phyloP scores from a whole-genome alignment of 2,329 filamentous ascomycete species.

The Fusarium odoratissimum region DNA sequence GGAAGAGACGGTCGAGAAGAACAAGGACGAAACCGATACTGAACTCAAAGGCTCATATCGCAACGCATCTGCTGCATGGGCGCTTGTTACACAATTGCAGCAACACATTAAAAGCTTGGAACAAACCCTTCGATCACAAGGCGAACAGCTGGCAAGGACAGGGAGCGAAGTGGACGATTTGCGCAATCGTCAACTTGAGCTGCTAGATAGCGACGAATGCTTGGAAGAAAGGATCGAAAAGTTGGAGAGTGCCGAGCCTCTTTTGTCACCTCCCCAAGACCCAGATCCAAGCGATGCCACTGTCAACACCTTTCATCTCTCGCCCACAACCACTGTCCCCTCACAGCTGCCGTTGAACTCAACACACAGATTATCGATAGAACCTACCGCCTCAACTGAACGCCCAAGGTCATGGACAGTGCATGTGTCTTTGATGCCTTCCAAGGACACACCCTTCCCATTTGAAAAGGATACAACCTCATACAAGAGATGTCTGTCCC shows the following conservation, averaged over 20 bases:
- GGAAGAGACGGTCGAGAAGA: constrained; percentile 66
- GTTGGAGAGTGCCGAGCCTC: constrained; percentile 49
- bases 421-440: constrained; percentile 69
- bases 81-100: constrained; percentile 60
- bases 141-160: constrained; percentile 55
- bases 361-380: neutral
- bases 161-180: constrained; percentile 59
- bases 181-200: constrained; percentile 61
- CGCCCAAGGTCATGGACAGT: constrained; percentile 64
- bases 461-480: constrained; percentile 72
- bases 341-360: constrained; percentile 14
- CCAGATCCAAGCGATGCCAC: constrained; percentile 13
- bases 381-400: constrained; percentile 11
- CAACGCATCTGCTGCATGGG: constrained; percentile 66
- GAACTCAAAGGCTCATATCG: constrained; percentile 67
- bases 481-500: constrained; percentile 70
- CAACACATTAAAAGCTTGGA: constrained; percentile 51
- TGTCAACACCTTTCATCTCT: constrained; percentile 27
- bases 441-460: constrained; percentile 65
- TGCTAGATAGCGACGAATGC: constrained; percentile 62
- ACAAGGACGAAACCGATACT: constrained; percentile 61
- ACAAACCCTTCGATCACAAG: constrained; percentile 53
- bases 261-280: constrained; percentile 43
- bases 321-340: constrained; percentile 18
- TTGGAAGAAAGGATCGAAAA: constrained; percentile 67